phyloP scores from a whole-genome alignment of 768 basidiomycete genomes.

The Serendipita sp. region DNA sequence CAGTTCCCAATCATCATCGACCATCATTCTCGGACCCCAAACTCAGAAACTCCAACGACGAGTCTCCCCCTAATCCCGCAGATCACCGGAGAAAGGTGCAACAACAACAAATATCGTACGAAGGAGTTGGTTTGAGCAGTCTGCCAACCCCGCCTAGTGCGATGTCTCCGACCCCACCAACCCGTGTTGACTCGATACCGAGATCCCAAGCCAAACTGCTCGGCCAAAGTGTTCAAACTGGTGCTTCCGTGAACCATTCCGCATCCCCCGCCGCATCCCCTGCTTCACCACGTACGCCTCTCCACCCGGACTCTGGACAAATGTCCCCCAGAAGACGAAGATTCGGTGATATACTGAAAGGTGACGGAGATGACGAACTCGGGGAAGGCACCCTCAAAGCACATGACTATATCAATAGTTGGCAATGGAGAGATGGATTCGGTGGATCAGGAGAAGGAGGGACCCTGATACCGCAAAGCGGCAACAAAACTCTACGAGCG shows the following conservation, averaged over 20 bases:
- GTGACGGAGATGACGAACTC: not conserved
- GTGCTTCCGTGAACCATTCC: not conserved
- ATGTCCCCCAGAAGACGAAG: not conserved
- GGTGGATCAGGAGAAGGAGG: not conserved
- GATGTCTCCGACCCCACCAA: not conserved
- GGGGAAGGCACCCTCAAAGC: not conserved
- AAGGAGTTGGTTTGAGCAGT: not conserved
- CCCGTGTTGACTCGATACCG: not conserved
- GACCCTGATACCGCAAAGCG: not conserved
- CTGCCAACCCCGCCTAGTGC: not conserved
- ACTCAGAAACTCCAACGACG: not conserved
- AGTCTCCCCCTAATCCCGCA: not conserved
- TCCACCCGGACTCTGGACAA: not conserved
- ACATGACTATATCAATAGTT: not conserved
- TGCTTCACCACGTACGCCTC: constrained; percentile 1
- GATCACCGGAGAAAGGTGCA: not conserved
- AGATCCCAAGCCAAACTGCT: constrained; percentile 1
- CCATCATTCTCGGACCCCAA: constrained; percentile 2
- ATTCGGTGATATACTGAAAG: not conserved
- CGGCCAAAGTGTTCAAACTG: not conserved
- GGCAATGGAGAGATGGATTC: constrained; percentile 4
- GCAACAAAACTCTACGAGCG: not conserved
- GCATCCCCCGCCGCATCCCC: not conserved
- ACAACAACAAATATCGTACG: not conserved
- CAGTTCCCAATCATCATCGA: not conserved